Base-by-base conservation (phyloP, 208 protist species). In the Polymyxa betae region DNA sequence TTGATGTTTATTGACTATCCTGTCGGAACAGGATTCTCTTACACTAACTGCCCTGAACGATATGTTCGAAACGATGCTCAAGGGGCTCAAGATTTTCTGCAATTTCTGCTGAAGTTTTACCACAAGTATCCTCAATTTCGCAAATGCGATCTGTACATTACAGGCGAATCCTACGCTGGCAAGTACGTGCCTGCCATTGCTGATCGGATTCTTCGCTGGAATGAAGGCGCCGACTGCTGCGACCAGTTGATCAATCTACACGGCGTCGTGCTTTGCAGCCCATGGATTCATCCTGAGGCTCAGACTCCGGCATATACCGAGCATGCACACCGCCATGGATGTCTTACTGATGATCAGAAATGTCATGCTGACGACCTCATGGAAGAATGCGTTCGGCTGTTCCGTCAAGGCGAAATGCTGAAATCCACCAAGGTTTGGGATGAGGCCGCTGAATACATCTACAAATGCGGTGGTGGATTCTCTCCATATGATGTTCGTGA, bases 171-270 rank as follows among this genome's bases (percentile, higher is more conserved):
- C 16, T 89, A 89, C 38, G 88, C 88, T 68, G 88, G 88, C 88
- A 54, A 89, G 32, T 89, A 89, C 88, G n/a, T 89, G 12, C 88
- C 88, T 5, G 35, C 88, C 12, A 54, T 89, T 89, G 88, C 88
- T n/a, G 5, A 82, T 43, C 72, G n/a, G 5, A 43, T 82, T 35
- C 5, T 60, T 24, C 5, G 24, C 12, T 60, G 49, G 49, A 60
- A 60, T 60, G 49, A 60, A 24, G 12, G 24, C 12, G 49, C 49
- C 12, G 24, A 60, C 24, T 5, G 49, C 12, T 5, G 24, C 5
- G 49, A 60, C 24, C 12, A 5, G 12, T 29, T 60, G 49, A 82
- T 82, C 72, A 82, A 82, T 35, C 72, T 82, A n/a, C 16, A 43
- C 16, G 72, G 72, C 5, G 35, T 82, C 72, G 72, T n/a, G 12